phyloP scores from a whole-genome alignment of 352 stramenopile genomes.

The Phytopythium boreale region DNA sequence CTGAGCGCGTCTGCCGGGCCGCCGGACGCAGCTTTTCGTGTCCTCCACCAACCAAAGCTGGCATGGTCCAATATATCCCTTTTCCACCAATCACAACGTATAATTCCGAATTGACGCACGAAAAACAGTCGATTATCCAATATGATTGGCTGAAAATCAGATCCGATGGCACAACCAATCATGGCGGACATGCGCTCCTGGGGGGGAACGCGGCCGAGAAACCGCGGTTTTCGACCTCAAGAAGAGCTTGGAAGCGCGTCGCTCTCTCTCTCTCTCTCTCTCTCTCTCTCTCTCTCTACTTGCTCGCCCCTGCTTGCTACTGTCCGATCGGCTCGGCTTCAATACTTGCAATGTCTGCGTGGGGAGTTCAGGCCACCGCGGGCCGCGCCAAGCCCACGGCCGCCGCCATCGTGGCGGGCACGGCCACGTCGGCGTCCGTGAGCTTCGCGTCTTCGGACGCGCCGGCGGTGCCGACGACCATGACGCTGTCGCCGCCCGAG shows the following conservation, averaged over 20 bases:
- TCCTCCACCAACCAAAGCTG: constrained; percentile 56
- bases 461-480: constrained; percentile 1
- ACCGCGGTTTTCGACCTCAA: constrained; percentile 15
- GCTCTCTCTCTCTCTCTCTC: too few species aligned
- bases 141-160: constrained; percentile 42
- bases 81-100: constrained; percentile 40
- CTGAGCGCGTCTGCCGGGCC: background rate
- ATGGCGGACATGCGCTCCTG: constrained; percentile 6
- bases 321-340: background rate
- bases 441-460: background rate
- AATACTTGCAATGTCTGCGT: constrained; percentile 39
- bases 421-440: constrained; percentile 13
- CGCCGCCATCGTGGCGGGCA: constrained; percentile 11
- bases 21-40: constrained; percentile 14
- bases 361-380: constrained; percentile 49
- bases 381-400: constrained; percentile 13
- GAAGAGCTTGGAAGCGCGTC: constrained; percentile 16
- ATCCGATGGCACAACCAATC: constrained; percentile 49
- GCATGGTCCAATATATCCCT: background rate
- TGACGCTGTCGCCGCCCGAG: constrained; percentile 21
- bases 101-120: background rate
- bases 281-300: too few species aligned
- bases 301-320: background rate
- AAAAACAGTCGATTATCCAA: background rate
- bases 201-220: background rate